Conservation (phyloP, 2,329 filamentous ascomycete species). For the Aspergillus sp. region DNA sequence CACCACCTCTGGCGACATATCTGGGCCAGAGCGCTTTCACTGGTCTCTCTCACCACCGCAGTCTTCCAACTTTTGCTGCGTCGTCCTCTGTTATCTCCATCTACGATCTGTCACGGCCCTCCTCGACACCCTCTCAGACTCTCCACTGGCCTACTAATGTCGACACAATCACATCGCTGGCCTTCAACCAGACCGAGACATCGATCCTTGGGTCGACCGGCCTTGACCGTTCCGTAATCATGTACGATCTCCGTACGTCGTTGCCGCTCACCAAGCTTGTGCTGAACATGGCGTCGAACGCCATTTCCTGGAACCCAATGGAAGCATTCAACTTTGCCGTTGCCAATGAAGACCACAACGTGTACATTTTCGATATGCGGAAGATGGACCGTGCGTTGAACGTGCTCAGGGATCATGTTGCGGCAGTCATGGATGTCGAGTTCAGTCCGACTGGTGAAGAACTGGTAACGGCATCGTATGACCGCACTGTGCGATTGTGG, state of each 20-base stretch:
- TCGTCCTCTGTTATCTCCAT: conserved; percentile 71
- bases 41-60: conserved; percentile 71
- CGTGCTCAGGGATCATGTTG: conserved; percentile 79
- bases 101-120: conserved; percentile 76
- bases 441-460: conserved; percentile 93
- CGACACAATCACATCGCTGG: conserved; percentile 79
- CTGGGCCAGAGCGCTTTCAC: conserved; percentile 77
- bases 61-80: conserved; percentile 65
- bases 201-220: conserved; percentile 79
- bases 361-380: conserved; percentile 88
- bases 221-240: conserved; percentile 73
- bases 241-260: conserved; percentile 85
- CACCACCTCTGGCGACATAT: conserved; percentile 73
- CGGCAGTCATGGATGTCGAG: conserved; percentile 92
- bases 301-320: conserved; percentile 89
- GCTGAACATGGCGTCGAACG: conserved; percentile 73
- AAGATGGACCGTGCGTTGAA: conserved; percentile 82
- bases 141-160: conserved; percentile 78
- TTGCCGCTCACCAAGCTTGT: conserved; percentile 73
- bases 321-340: conserved; percentile 92
- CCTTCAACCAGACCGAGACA: conserved; percentile 91
- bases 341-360: conserved; percentile 89
- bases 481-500: conserved; percentile 82
- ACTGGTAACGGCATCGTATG: conserved; percentile 80
- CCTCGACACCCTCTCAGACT: conserved; percentile 66